Evolutionary conservation across 1,284 basidiomycete species (phyloP), one percentile per base, ranked within the genome.

Genomic region (Irpex sp.): DNA sequence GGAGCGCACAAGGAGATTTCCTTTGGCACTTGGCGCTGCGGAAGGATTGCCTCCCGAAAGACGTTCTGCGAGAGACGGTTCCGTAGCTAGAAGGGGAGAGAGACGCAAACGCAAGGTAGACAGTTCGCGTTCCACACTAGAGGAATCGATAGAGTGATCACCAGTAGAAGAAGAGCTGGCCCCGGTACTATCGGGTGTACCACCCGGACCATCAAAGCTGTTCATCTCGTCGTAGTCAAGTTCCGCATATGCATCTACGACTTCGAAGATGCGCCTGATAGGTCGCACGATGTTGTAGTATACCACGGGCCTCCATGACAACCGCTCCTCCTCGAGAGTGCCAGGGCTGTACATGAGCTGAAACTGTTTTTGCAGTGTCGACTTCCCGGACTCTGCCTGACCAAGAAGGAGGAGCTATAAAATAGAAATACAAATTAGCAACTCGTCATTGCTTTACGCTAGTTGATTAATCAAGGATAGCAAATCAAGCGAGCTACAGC

Each of bases 341-440:
- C 81, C 81, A 1, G 92, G 92, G 67, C 85, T 88, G 76, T 93
- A 92, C 83, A 93, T 89, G 66, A 93, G 84, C 75, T 93, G 92
- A 71, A 93, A 93, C 73, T 93, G 91, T 72, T 93, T 92, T 73
- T 91, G 89, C 37, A 93, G 81, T 0, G 90, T 92, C 17, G 88
- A 91, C 74, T 92, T 93, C 68, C 91, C 91, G 34, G 89, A 91
- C 78, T 93, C 91, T 55, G 91, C 91, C 71, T 93, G 91, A 48
- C 91, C 91, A 55, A 93, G 84, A 59, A 93, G 82, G 17, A 93
- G 78, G 51, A 93, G 78, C 90, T 93, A 67, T 65, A 59, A 57
- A 40, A 62, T 38, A 52, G 37, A 59, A 9, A 47, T 61, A 40
- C 47, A 17, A n/a, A 51, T 51, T 17, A 38, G 49, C 26, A 4